Percentiles rank a stretch among this genome's conserved stretches.
phyloP scores from a whole-genome alignment of 768 basidiomycete genomes.

The Dendrothele bispora region DNA sequence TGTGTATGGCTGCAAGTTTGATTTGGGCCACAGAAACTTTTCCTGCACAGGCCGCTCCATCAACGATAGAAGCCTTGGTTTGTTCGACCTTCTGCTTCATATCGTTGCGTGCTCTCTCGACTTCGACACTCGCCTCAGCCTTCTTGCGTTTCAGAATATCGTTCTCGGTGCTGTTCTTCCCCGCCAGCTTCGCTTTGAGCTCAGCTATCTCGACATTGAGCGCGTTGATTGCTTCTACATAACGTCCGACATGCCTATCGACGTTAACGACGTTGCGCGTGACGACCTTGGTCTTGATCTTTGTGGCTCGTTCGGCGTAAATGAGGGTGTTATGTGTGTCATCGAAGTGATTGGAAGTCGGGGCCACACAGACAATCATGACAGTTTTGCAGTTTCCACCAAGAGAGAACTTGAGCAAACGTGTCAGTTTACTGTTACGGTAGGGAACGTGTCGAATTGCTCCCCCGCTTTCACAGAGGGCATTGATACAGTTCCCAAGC shows the following conservation, averaged over 20 bases:
- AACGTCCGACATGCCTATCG: conserved; percentile 91
- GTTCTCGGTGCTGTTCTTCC: conserved; percentile 60
- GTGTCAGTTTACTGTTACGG: conserved; percentile 97
- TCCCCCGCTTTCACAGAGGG: conserved; percentile 92
- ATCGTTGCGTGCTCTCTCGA: conserved; percentile 72
- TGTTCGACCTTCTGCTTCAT: conserved; percentile 71
- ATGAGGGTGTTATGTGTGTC: conserved; percentile 98
- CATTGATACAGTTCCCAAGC: conserved; percentile 97
- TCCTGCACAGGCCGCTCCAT: conserved; percentile 74
- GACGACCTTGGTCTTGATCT: conserved; percentile 97
- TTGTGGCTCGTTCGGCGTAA: conserved; percentile 96
- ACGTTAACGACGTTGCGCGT: conserved; percentile 95
- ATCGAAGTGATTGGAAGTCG: conserved; percentile 93
- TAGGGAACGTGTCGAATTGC: conserved; percentile 91
- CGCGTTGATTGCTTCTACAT: conserved; percentile 91
- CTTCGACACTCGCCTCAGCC: conserved; percentile 69
- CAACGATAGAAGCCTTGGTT: conserved; percentile 66
- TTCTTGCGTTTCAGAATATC: conserved; percentile 67
- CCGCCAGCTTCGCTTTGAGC: conserved; percentile 83
- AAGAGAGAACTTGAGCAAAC: conserved; percentile 94
- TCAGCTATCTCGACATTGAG: conserved; percentile 82
- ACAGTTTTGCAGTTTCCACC: conserved; percentile 99
- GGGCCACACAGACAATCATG: conserved; percentile 98
- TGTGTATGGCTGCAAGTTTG: conserved; percentile 63
- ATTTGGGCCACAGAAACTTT: conserved; percentile 69